phyloP scores from a whole-genome alignment of 2,329 filamentous ascomycete species.

The Zymoseptoria passerinii region DNA sequence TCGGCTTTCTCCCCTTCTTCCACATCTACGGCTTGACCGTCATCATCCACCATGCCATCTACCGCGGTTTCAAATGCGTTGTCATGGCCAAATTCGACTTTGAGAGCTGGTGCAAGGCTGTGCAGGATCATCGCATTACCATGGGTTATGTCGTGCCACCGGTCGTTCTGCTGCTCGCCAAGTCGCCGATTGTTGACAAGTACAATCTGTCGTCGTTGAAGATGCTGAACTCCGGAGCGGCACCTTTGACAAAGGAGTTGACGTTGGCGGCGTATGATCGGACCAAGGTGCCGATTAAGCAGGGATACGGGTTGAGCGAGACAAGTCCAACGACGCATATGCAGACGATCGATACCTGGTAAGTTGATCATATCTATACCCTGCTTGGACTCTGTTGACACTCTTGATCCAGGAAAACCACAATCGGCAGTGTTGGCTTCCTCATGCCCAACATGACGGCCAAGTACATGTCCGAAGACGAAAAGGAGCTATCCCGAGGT shows the following conservation, averaged over 20 bases:
- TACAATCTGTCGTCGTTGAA: conserved; percentile 73
- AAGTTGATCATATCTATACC: not conserved
- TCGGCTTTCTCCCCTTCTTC: conserved; percentile 81
- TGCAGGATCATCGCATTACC: conserved; percentile 67
- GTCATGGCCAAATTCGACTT: conserved; percentile 77
- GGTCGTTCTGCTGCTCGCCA: conserved; percentile 69
- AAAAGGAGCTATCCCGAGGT: conserved; percentile 64
- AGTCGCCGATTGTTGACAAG: conserved; percentile 66
- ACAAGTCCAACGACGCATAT: conserved; percentile 71
- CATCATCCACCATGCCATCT: conserved; percentile 60
- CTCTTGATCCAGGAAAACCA: conserved; percentile 37
- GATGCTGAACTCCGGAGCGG: conserved; percentile 81
- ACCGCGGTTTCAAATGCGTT: conserved; percentile 56
- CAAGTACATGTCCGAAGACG: conserved; percentile 62
- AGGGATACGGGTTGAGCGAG: conserved; percentile 86
- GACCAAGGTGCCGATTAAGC: conserved; percentile 73
- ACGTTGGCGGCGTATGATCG: conserved; percentile 67
- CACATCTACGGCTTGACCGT: conserved; percentile 76
- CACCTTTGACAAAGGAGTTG: conserved; percentile 72
- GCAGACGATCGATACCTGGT: conserved; percentile 65
- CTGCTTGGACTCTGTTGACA: not conserved
- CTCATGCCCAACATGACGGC: conserved; percentile 72
- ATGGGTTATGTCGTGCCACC: conserved; percentile 79
- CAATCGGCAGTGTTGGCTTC: conserved; percentile 69
- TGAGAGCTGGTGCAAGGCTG: conserved; percentile 64